These are phyloP conservation scores for Carpinus viminea DNA, from an alignment of 306 rosid genomes.

Conservation along the genomic window DNA sequence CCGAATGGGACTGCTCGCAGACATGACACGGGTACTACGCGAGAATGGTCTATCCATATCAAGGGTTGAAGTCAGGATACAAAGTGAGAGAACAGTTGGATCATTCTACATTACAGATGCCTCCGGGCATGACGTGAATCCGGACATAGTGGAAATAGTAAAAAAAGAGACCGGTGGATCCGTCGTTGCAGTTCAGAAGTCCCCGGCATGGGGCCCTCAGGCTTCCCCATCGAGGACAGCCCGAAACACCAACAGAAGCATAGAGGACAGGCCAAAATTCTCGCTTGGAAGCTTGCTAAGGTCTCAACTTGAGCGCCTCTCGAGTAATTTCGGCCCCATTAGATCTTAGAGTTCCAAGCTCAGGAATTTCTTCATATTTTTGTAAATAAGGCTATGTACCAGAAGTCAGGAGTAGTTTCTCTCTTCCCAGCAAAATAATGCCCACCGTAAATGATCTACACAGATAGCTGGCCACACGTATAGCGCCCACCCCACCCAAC, in stretches of 20 bases:
- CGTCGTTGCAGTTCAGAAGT: conserved; percentile 43
- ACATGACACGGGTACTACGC: conserved; percentile 62
- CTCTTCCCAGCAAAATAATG: not conserved
- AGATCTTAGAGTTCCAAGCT: conserved; percentile 29
- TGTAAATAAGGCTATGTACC: not conserved
- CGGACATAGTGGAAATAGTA: conserved; percentile 46
- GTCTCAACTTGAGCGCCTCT: conserved; percentile 76
- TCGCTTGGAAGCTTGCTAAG: conserved; percentile 72
- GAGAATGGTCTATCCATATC: conserved; percentile 71
- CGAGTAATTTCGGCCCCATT: conserved; percentile 50
- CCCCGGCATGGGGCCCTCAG: conserved; percentile 37
- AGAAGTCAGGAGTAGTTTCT: not conserved
- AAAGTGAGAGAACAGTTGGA: conserved; percentile 60
- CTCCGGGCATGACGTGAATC: conserved; percentile 54
- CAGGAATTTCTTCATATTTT: not conserved
- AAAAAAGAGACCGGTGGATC: conserved; percentile 64
- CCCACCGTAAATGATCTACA: not conserved
- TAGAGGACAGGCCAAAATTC: conserved; percentile 37
- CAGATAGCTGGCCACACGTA: not conserved
- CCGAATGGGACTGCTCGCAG: conserved; percentile 63
- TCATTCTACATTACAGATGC: conserved; percentile 67
- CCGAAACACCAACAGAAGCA: not conserved
- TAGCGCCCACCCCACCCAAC: not conserved
- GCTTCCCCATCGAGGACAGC: conserved; percentile 22
- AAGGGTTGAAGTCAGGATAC: conserved; percentile 53